Evolutionary conservation across 148 eudicot genomes (phyloP).

Genomic region (Persicaria tinctoria): DNA sequence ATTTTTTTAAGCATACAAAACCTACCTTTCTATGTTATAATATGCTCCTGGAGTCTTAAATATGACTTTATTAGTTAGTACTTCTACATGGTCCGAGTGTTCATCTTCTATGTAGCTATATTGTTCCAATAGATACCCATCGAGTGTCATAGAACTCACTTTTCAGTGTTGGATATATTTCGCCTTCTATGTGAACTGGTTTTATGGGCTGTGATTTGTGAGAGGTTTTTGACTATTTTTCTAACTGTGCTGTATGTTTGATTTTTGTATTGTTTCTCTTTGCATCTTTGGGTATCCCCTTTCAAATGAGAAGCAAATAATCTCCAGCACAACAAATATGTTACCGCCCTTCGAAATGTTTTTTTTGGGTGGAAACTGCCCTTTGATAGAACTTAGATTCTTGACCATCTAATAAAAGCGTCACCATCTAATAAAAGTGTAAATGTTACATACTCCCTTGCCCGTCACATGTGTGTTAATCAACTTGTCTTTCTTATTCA

Average conservation of each 20-base stretch:
- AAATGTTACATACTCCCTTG: slow-evolving; percentile 2
- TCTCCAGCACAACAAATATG: not conserved
- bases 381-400: not conserved
- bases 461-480: not conserved
- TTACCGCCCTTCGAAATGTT: not conserved
- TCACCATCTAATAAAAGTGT: not conserved
- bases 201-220: not conserved
- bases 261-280: not conserved
- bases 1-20: not conserved
- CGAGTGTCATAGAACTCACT: not conserved
- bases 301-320: not conserved
- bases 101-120: not conserved
- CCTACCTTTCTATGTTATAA: not conserved
- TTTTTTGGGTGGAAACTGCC: too few relatives aligned
- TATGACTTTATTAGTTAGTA: not conserved
- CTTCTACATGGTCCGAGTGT: not conserved
- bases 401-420: not conserved
- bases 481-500: not conserved
- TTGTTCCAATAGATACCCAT: not conserved
- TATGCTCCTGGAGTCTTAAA: too few relatives aligned
- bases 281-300: not conserved
- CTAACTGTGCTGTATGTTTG: not conserved
- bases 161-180: not conserved
- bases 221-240: not conserved
- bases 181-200: not conserved